Conservation (phyloP, 2,329 filamentous ascomycete genomes). For the Dactylellina drechsleri region DNA sequence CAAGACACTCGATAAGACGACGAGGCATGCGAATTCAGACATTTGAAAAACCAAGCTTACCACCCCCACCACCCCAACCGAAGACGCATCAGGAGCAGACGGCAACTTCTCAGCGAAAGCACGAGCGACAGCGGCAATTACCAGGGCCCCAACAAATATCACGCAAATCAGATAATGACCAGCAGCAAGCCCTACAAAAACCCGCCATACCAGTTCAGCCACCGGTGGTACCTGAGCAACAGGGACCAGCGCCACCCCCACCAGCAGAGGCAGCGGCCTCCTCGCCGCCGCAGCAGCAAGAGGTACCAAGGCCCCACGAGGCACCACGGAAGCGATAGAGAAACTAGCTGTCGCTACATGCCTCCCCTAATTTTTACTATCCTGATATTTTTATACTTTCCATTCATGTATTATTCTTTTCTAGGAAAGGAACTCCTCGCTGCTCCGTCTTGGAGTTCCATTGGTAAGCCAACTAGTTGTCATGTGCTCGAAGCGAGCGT, state of each 20-base stretch:
- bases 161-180: conserved; percentile 11
- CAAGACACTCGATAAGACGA: conserved; percentile 27
- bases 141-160: conserved; percentile 15
- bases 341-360: neutral
- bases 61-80: conserved; percentile 17
- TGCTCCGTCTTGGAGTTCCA: conserved; percentile 23
- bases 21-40: conserved; percentile 16
- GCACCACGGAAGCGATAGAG: conserved; percentile 44
- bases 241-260: conserved; percentile 9
- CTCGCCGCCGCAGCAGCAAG: conserved; percentile 17
- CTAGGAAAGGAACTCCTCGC: conserved; percentile 19
- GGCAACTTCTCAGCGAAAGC: conserved; percentile 1
- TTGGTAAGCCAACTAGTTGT: conserved; percentile 17
- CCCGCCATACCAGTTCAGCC: conserved; percentile 6
- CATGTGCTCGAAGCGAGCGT: conserved; percentile 12
- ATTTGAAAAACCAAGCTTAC: conserved; percentile 43
- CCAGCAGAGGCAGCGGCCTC: conserved; percentile 7
- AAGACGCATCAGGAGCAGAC: conserved; percentile 18
- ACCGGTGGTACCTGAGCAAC: conserved; percentile 22
- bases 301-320: conserved; percentile 22
- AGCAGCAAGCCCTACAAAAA: neutral
- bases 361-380: neutral
- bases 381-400: neutral
- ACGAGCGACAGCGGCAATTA: conserved; percentile 14
- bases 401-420: conserved; percentile 43